phyloP scores from a whole-genome alignment of 768 basidiomycete genomes.

The Tephrocybe sp. region DNA sequence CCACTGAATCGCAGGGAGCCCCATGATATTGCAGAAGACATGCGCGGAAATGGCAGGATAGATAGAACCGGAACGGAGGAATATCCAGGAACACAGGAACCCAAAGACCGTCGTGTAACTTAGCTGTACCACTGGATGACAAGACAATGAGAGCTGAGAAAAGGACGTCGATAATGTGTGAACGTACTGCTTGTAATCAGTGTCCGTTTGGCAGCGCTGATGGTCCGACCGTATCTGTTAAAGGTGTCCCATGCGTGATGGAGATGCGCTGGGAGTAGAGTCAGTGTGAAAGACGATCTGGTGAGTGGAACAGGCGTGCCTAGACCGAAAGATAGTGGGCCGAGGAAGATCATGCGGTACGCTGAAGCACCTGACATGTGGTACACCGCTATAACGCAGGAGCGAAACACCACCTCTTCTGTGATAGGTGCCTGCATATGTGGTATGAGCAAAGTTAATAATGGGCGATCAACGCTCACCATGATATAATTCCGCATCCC shows the following conservation, averaged over 20 bases:
- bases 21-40: conserved; percentile 94
- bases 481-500: conserved; percentile 72
- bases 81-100: conserved; percentile 81
- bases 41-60: conserved; percentile 79
- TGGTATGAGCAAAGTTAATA: too few species aligned
- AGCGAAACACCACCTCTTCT: conserved; percentile 90
- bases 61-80: conserved; percentile 83
- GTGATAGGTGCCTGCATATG: conserved; percentile 76
- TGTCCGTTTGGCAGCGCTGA: conserved; percentile 64
- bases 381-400: conserved; percentile 77
- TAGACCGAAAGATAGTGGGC: conserved; percentile 86
- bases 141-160: neutral
- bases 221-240: conserved; percentile 68
- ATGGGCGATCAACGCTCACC: conserved; percentile 28
- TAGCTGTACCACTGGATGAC: conserved; percentile 74
- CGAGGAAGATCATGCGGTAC: conserved; percentile 68
- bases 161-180: neutral
- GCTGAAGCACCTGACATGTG: conserved; percentile 60
- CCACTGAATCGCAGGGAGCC: conserved; percentile 66
- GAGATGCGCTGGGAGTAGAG: conserved; percentile 85
- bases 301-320: conserved; percentile 47
- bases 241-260: conserved; percentile 93
- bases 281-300: neutral
- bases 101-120: conserved; percentile 93
- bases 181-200: conserved; percentile 54